Evolutionary conservation across 169 alveolate genomes (phyloP), one percentile per base, ranked within the genome.

Genomic region (Eimeria tenella): DNA sequence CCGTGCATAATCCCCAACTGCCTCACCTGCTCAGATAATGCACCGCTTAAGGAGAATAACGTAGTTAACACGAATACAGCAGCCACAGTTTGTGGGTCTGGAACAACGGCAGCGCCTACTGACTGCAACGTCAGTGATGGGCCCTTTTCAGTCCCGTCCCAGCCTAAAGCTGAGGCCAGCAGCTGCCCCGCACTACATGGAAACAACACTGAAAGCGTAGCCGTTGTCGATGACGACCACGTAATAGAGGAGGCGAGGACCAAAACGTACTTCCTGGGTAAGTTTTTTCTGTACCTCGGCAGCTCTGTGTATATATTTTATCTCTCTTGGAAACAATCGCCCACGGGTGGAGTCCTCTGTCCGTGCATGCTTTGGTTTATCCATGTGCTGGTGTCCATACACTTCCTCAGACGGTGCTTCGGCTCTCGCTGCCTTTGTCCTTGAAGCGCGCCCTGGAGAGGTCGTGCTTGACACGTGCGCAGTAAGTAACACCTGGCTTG

Each of bases 401-500:
- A 77, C 42, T 23, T 15, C 50, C 42, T 65, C 90, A 90, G 94
- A 90, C 49, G 94, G 94, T 8, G 94, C 94, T 8, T 90, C 94
- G 9, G 94, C 94, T 63, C 86, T 90, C 42, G 94, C 94, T 5
- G 94, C 90, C 21, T 90, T 49, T 56, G 52, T 50, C 65, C 89
- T 90, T 19, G 82, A 56, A 19, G 94, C 86, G n/a, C 77, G 81
- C 4, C 94, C 94, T 2, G 94, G 94, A 11, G 94, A 90, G 9
- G 73, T 79, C n/a, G 89, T 90, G 60, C 94, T 90, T 60, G 94
- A 90, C 71, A 79, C 74, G 89, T 90, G 94, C 60, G 94, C 94
- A 31, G 94, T 90, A 55, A 56, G 93, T 21, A 21, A 4, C 13
- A 5, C 13, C 74, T 42, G 56, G 62, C 42, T 10, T 3, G 31